Percentiles rank a stretch among this genome's conserved stretches.
Conservation (phyloP, 176 grass and related monocot genomes). For the Eragrostis nindensis region DNA sequence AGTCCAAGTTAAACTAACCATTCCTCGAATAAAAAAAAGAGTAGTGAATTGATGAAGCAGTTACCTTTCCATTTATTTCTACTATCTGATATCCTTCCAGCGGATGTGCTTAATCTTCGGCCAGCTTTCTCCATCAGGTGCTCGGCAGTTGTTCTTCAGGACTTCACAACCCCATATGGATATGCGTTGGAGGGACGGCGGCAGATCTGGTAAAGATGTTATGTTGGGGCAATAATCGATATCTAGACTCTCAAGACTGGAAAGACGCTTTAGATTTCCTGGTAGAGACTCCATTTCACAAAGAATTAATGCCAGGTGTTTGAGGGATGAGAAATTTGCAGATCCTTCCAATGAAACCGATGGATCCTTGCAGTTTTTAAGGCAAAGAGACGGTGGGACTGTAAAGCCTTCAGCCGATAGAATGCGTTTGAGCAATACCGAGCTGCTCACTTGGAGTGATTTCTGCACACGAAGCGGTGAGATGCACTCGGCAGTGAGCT, state of each 20-base stretch:
- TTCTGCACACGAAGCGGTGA: background rate
- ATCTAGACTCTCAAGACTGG: rapidly evolving
- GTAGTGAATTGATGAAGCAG: too few species aligned
- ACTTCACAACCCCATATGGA: background rate
- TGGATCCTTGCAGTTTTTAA: too few species aligned
- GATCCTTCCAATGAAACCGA: background rate
- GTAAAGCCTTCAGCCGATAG: background rate
- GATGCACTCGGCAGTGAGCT: background rate
- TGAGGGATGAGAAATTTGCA: background rate
- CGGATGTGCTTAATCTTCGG: slow-evolving; percentile 22
- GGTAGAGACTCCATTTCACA: background rate
- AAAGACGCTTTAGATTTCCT: background rate
- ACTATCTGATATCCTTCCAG: too few species aligned
- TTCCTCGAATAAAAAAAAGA: too few species aligned
- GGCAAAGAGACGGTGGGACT: too few species aligned
- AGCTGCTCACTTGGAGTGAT: background rate
- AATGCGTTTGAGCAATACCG: background rate
- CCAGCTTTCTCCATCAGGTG: slow-evolving; percentile 15
- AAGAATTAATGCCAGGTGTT: rapidly evolving
- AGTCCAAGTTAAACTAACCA: too few species aligned
- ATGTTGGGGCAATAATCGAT: rapidly evolving
- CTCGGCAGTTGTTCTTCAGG: slow-evolving; percentile 6
- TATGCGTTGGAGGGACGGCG: background rate
- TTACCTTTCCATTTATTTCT: background rate
- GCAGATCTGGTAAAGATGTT: slow-evolving; percentile 19